Percentiles rank a stretch among this genome's conserved stretches.
These are phyloP conservation scores for Candida succiphila DNA, from an alignment of 805 yeast genomes.

Conservation along the genomic window DNA sequence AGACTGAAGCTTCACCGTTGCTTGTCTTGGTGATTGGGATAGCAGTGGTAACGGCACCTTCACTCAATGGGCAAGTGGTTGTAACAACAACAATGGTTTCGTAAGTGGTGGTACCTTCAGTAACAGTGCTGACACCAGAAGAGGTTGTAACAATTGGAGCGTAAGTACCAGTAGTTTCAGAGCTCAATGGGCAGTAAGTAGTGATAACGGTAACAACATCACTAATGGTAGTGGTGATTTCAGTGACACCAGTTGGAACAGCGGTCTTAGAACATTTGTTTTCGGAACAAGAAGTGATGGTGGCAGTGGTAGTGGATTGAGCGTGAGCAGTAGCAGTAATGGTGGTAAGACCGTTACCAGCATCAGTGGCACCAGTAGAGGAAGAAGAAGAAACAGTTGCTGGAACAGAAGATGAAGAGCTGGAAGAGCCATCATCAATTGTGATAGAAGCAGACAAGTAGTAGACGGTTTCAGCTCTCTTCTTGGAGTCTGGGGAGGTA, in stretches of 20 bases:
- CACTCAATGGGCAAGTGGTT: constrained; percentile 9
- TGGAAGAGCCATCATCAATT: constrained; percentile 5
- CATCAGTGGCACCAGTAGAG: constrained; percentile 3
- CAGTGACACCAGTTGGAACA: constrained; percentile 11
- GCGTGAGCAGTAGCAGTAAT: constrained; percentile 8
- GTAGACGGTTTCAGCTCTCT: constrained; percentile 15
- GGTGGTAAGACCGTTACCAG: constrained; percentile 1
- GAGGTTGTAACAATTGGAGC: constrained; percentile 9
- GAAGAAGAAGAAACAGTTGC: constrained; percentile 3
- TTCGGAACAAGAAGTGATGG: constrained; percentile 6
- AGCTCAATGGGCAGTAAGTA: constrained; percentile 25
- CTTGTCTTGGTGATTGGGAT: constrained; percentile 1
- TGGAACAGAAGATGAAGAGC: constrained; percentile 3
- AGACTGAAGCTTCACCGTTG: constrained; percentile 1
- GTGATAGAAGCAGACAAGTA: constrained; percentile 13
- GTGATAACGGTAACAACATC: constrained; percentile 20
- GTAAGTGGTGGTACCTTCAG: constrained; percentile 2
- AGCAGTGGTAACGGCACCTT: constrained; percentile 1
- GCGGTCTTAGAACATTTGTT: constrained; percentile 7
- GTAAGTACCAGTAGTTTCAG: constrained; percentile 8
- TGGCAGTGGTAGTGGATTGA: constrained; percentile 3
- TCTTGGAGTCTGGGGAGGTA: constrained; percentile 6
- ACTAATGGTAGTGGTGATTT: constrained; percentile 7
- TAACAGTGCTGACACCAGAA: constrained; percentile 4
- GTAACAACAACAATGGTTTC: constrained; percentile 4